Evolutionary conservation across 1,284 basidiomycete genomes (phyloP).

Genomic region (Pisolithus thermaeus): DNA sequence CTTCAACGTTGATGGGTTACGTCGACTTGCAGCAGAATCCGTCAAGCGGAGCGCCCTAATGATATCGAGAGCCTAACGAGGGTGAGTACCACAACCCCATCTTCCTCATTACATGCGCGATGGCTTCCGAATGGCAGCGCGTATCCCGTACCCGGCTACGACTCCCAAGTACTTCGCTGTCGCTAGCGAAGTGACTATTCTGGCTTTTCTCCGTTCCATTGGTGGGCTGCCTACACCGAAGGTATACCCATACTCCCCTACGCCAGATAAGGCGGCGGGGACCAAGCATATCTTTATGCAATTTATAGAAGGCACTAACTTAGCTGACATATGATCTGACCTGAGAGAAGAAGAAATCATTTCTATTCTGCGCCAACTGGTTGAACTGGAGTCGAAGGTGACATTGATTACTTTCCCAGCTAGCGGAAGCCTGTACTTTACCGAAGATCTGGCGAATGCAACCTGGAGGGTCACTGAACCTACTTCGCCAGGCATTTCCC

Average conservation of each 20-base stretch:
- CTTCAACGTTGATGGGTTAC: constrained; percentile 38
- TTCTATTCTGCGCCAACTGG: constrained; percentile 40
- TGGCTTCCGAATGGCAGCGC: constrained; percentile 41
- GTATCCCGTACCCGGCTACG: constrained; percentile 42
- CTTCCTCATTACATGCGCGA: constrained; percentile 42
- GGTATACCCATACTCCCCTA: constrained; percentile 46
- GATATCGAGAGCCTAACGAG: constrained; percentile 43
- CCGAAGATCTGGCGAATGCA: constrained; percentile 36
- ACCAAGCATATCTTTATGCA: constrained; percentile 54
- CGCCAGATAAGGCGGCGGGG: constrained; percentile 42
- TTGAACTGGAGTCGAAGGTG: constrained; percentile 41
- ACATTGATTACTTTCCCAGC: constrained; percentile 46
- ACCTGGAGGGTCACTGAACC: constrained; percentile 16
- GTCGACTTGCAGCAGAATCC: constrained; percentile 43
- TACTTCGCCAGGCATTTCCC: constrained; percentile 15
- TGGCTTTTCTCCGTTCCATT: constrained; percentile 39
- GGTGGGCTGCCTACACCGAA: constrained; percentile 41
- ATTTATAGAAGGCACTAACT: constrained; percentile 37
- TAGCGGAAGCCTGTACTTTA: constrained; percentile 40
- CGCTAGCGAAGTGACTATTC: constrained; percentile 50
- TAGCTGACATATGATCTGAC: constrained; percentile 38
- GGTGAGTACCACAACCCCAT: constrained; percentile 37
- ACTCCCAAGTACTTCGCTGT: constrained; percentile 40
- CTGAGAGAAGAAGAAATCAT: constrained; percentile 36
- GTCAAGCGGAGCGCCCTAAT: constrained; percentile 29